Percentiles rank a stretch among this genome's conserved stretches.
Conservation (phyloP, 2,329 filamentous ascomycete genomes). For the Dothideomycetes sp. region DNA sequence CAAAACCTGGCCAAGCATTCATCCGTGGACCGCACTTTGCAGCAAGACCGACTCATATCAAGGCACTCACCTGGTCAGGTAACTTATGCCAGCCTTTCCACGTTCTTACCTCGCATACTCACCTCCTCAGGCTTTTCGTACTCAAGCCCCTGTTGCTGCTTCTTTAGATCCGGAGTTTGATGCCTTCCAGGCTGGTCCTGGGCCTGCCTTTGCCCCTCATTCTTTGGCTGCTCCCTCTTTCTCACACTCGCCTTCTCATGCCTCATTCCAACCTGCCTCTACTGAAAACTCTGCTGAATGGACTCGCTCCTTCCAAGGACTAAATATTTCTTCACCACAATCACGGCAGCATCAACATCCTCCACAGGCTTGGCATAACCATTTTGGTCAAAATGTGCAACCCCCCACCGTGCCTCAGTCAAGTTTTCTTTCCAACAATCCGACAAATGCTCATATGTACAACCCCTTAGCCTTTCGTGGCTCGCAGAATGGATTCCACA, state of each 20-base stretch:
- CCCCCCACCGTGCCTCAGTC: neutral
- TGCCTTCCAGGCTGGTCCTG: constrained; percentile 52
- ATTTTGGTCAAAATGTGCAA: constrained; percentile 29
- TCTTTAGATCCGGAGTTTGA: constrained; percentile 58
- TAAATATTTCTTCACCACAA: constrained; percentile 36
- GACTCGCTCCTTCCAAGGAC: constrained; percentile 42
- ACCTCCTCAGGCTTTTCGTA: constrained; percentile 50
- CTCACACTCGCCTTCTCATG: constrained; percentile 21
- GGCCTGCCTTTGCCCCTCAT: constrained; percentile 23
- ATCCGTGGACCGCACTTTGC: constrained; percentile 57
- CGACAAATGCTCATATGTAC: constrained; percentile 11
- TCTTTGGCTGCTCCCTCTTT: constrained; percentile 27
- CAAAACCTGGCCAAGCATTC: constrained; percentile 65
- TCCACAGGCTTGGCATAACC: constrained; percentile 27
- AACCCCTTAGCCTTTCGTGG: neutral
- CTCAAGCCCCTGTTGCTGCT: constrained; percentile 45
- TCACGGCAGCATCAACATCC: constrained; percentile 35
- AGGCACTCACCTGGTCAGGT: constrained; percentile 49
- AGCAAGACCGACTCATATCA: constrained; percentile 59
- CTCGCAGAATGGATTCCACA: neutral
- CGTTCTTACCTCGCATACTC: constrained; percentile 1
- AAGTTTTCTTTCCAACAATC: constrained; percentile 18
- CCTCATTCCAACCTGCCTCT: constrained; percentile 28
- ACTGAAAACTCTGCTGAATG: constrained; percentile 23
- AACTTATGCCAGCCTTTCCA: constrained; percentile 13